Evolutionary conservation across 225 moss, liverwort and hornwort genomes (phyloP), one percentile per base, ranked within the genome.

Genomic region (Polytrichum formosum): DNA sequence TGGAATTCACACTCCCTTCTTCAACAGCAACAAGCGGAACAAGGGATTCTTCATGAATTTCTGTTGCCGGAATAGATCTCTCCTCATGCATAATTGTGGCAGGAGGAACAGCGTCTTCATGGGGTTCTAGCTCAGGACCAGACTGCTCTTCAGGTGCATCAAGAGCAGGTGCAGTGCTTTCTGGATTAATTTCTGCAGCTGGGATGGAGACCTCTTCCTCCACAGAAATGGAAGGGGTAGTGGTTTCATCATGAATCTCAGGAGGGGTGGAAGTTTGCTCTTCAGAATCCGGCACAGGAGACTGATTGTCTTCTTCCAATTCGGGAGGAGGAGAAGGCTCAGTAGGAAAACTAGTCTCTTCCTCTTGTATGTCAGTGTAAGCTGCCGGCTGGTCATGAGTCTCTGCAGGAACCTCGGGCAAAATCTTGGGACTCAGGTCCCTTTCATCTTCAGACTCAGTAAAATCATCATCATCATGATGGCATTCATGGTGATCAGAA

Each of bases 321-420:
- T 31, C 70, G 16, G 72, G 71, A 37, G 71, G 56, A 31, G 31
- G 37, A 46, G 37, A 79, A 65, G 72, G 70, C 61, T 80, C 80
- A 65, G 72, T 74, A 28, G 83, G 80, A 56, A 79, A 75, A 67
- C 77, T 74, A 63, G 84, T 61, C 27, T 81, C 72, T 55, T 83
- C 73, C 58, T 58, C 79, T 65, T 74, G 78, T 73, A 79, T 4
- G 4, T 56, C 87, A 16, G 78, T 70, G 26, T 75, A 78, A 27
- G 81, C 80, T 23, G 67, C 70, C 33, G 73, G 75, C 58, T 76
- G 83, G 6, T 79, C 79, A 33, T 67, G 68, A 67, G 74, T 76
- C 37, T 76, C 75, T 61, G 60, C 74, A 4, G 28, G 70, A 53
- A 75, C 83, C 67, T 81, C 78, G 23, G 77, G 75, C 18, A 74